phyloP scores from a whole-genome alignment of 805 yeast genomes.

The Saccharomycopsis schoenii region DNA sequence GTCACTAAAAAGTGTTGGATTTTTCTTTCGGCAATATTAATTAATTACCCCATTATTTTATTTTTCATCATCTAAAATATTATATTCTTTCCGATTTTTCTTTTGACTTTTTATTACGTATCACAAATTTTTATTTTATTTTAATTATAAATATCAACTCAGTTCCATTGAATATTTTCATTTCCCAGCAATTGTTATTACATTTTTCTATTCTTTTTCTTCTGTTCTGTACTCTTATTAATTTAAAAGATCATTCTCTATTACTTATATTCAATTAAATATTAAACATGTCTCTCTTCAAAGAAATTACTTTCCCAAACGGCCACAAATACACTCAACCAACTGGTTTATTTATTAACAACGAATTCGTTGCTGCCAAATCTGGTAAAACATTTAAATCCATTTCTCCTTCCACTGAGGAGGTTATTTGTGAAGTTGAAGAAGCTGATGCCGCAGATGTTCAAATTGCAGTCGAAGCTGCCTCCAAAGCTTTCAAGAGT shows the following conservation, averaged over 20 bases:
- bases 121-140: too few relatives aligned
- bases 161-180: too few relatives aligned
- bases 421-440: constrained; percentile 42
- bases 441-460: constrained; percentile 43
- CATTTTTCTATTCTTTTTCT: background rate
- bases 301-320: constrained; percentile 39
- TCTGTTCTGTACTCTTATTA: background rate
- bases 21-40: background rate
- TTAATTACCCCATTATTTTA: background rate
- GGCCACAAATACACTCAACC: constrained; percentile 49
- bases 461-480: constrained; percentile 50
- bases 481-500: constrained; percentile 53
- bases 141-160: background rate
- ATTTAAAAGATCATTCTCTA: background rate
- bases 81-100: background rate
- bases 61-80: background rate
- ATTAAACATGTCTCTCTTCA: background rate
- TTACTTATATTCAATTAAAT: background rate
- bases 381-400: constrained; percentile 47
- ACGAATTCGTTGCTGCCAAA: constrained; percentile 47
- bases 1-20: background rate
- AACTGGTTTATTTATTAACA: constrained; percentile 56
- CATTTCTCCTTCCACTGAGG: constrained; percentile 52
- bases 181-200: too few relatives aligned
- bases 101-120: background rate